Evolutionary conservation across 176 grass and related monocot genomes (phyloP).

Genomic region (Stipa capillata): DNA sequence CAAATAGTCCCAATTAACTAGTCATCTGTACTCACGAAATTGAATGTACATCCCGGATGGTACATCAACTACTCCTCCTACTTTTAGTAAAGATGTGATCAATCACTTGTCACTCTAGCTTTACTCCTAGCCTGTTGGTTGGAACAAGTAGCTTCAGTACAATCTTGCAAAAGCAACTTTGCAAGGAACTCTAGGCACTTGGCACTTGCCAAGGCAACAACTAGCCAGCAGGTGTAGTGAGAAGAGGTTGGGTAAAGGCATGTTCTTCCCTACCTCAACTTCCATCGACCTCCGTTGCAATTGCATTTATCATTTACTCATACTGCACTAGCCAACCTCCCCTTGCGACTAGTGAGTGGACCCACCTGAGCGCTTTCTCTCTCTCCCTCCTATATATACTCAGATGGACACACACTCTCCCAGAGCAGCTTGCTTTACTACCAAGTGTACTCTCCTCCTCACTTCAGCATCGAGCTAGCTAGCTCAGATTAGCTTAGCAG

Average conservation of each 20-base stretch:
- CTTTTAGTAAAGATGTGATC: background rate
- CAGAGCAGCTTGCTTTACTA: background rate
- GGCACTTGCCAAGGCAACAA: background rate
- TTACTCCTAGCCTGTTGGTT: background rate
- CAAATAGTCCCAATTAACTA: background rate
- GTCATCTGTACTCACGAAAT: background rate
- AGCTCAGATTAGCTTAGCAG: background rate
- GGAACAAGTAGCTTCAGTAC: background rate
- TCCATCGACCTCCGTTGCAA: background rate
- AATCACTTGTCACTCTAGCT: background rate
- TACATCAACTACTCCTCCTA: background rate
- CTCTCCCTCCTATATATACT: conserved; percentile 7
- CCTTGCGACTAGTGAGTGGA: background rate
- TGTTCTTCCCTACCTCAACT: background rate
- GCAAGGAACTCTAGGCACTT: background rate
- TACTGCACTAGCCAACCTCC: conserved; percentile 7
- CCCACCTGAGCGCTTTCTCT: background rate
- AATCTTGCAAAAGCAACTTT: background rate
- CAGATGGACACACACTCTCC: background rate
- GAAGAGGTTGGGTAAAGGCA: background rate
- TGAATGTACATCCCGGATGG: background rate
- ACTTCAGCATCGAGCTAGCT: background rate
- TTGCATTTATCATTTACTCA: conserved; percentile 9
- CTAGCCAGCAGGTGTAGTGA: background rate
- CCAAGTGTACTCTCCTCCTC: background rate